A percentile compares a stretch with the other conserved stretches of the same genome.
phyloP scores from a whole-genome alignment of 805 yeast genomes.

The Yueomyces sinensis region DNA sequence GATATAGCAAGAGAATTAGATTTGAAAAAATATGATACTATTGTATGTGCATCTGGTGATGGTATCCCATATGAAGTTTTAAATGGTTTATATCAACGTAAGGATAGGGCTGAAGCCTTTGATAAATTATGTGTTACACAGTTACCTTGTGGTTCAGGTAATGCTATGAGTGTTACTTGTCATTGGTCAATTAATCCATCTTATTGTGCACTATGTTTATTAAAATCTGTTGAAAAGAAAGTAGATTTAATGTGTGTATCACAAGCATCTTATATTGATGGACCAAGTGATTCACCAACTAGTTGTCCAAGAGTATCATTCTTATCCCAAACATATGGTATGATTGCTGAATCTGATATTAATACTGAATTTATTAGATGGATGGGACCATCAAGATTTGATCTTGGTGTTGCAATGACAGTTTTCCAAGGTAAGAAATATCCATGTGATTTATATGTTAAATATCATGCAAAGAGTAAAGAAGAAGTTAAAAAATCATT shows the following conservation, averaged over 20 bases:
- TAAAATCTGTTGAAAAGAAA: constrained; percentile 54
- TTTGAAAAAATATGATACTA: constrained; percentile 49
- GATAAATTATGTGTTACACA: constrained; percentile 60
- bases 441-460: constrained; percentile 74
- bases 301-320: constrained; percentile 49
- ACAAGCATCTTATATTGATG: constrained; percentile 29
- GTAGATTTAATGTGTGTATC: constrained; percentile 76
- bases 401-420: constrained; percentile 60
- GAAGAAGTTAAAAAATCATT: constrained; percentile 38
- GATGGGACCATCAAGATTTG: constrained; percentile 78
- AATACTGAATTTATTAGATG: constrained; percentile 85
- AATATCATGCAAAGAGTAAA: constrained; percentile 44
- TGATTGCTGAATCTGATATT: constrained; percentile 86
- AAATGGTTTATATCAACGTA: constrained; percentile 65
- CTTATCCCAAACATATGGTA: constrained; percentile 76
- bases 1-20: constrained; percentile 51
- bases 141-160: constrained; percentile 93
- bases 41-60: constrained; percentile 91
- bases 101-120: constrained; percentile 54
- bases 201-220: constrained; percentile 52
- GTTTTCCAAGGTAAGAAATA: constrained; percentile 46
- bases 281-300: constrained; percentile 3
- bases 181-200: constrained; percentile 61
- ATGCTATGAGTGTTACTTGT: constrained; percentile 77
- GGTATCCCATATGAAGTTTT: constrained; percentile 92